Base-by-base conservation (phyloP, 2,329 filamentous ascomycete genomes). In the Colletotrichum shisoi region DNA sequence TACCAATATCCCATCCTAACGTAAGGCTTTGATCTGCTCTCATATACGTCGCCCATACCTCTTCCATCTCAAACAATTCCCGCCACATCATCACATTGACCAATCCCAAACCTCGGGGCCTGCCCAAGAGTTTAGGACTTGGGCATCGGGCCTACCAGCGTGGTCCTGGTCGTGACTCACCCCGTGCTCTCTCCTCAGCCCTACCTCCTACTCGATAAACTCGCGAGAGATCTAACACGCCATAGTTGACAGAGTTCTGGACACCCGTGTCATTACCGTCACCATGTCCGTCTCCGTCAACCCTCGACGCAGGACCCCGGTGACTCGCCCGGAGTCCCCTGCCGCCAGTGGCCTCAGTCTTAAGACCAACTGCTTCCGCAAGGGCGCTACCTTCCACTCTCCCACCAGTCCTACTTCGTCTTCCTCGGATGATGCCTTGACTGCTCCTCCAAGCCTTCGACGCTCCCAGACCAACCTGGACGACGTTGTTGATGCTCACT, bases 381-480 rank as follows among this genome's bases (percentile, higher is more conserved):
- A 92, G 81, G 88, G 88, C 74, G 87, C 89, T 62, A 92, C 91
- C 72, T 88, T 87, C 72, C 84, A 87, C 73, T 85, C 85, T 76
- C 76, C 57, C 78, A 77, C 73, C 76, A 73, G 74, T 71, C 71
- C 75, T 56, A 68, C 75, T 53, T 67, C 71, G 34, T 70, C 80
- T 68, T 75, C 76, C 57, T 75, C 78, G 67, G 79, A 80, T 65
- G 75, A 79, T 40, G 71, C 75, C 63, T 85, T 85, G 71, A 76
- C 76, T 61, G 39, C 42, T 27, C 85, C 85, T 63, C 79, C 80
- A 48, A 75, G 83, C n/a, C 83, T 91, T 73, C 84, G 85, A 71
- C 89, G 91, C 67, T 89, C 90, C 57, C 88, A 90, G 72, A 91
- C 90, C 59, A 85, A 81, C 70, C 80, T 92, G 68, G 89, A 92